Conservation (phyloP, 2,329 filamentous ascomycete genomes). For the Colletotrichum viniferum region DNA sequence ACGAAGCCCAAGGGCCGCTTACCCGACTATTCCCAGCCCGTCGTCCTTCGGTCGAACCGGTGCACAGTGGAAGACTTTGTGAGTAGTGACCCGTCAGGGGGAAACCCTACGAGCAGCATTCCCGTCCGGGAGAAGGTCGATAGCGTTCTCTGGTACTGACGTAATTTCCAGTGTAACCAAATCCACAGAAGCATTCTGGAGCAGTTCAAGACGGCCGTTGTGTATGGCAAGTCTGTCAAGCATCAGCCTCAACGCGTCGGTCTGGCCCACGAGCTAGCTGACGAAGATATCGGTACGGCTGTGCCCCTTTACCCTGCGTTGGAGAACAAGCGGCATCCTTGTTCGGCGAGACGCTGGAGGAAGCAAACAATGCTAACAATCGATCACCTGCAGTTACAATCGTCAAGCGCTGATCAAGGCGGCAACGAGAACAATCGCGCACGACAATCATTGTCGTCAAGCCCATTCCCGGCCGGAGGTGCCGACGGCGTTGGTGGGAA, state of each 20-base stretch:
- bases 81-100: constrained; percentile 48
- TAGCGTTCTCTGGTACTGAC: constrained; percentile 24
- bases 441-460: neutral
- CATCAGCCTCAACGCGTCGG: constrained; percentile 98
- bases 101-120: neutral
- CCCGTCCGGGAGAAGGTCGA: neutral
- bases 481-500: neutral
- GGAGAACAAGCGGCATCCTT: neutral
- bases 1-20: constrained; percentile 97
- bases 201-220: constrained; percentile 92
- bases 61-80: constrained; percentile 98
- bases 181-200: constrained; percentile 97
- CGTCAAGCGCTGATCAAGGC: constrained; percentile 65
- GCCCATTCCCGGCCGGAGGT: neutral
- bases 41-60: constrained; percentile 81
- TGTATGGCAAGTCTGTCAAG: constrained; percentile 98
- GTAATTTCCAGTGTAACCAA: constrained; percentile 79
- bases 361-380: constrained; percentile 27
- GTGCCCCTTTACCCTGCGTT: neutral
- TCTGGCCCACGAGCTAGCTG: constrained; percentile 85
- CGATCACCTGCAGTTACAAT: constrained; percentile 48
- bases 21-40: constrained; percentile 90
- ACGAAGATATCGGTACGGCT: constrained; percentile 92
- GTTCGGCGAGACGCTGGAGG: neutral
- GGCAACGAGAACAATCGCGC: neutral